Evolutionary conservation across 768 basidiomycete species (phyloP).

Genomic region (Mycena crocata): DNA sequence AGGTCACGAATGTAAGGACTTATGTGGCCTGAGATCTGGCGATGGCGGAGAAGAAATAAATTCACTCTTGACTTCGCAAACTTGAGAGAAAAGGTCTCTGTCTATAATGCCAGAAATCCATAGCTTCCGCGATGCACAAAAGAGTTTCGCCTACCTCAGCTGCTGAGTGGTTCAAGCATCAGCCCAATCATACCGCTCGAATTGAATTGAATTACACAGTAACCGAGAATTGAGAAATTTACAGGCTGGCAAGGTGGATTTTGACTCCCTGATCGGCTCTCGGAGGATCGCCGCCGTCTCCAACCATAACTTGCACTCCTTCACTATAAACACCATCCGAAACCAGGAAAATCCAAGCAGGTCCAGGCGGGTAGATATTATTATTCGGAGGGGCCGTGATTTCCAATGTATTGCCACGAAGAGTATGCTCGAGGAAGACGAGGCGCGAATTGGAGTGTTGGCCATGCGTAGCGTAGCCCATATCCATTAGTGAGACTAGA

Average conservation of each 20-base stretch:
- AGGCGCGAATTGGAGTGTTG: constrained; percentile 51
- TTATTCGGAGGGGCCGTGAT: constrained; percentile 51
- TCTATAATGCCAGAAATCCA: no score
- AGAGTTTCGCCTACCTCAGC: no score
- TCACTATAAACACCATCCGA: constrained; percentile 28
- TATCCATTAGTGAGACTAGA: constrained; percentile 49
- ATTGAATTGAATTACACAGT: no score
- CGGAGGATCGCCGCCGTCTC: constrained; percentile 31
- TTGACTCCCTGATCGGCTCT: constrained; percentile 19
- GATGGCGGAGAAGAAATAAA: no score
- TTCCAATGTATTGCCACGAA: constrained; percentile 44
- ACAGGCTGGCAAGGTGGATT: constrained; percentile 13
- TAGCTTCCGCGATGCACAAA: no score
- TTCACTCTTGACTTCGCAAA: no score
- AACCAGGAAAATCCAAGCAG: constrained; percentile 35
- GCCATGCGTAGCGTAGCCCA: constrained; percentile 50
- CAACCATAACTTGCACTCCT: constrained; percentile 29
- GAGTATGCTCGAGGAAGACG: constrained; percentile 48
- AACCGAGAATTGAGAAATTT: no score
- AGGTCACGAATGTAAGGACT: no score
- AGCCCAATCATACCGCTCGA: no score
- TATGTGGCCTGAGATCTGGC: no score
- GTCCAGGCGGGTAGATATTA: constrained; percentile 48
- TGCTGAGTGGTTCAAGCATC: no score
- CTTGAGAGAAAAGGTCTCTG: no score